These are phyloP conservation scores for Copromyces sp. DNA, from an alignment of 495 filamentous ascomycete genomes.

Conservation along the genomic window DNA sequence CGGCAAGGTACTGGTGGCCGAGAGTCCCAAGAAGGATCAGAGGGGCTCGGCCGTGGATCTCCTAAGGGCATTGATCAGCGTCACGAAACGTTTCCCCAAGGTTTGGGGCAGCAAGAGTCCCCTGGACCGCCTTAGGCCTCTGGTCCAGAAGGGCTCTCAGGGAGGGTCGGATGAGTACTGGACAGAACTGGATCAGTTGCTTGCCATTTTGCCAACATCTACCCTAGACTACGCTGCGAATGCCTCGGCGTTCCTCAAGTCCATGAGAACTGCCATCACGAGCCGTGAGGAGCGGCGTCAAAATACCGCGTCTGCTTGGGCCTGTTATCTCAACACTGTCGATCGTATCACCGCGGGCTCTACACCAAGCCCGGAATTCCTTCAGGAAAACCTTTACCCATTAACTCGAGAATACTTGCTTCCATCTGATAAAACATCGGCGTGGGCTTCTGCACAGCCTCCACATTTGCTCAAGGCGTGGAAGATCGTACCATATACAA, in stretches of 20 bases:
- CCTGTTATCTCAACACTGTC: constrained; percentile 53
- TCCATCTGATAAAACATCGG: constrained; percentile 24
- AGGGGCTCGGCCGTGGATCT: constrained; percentile 61
- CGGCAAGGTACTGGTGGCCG: constrained; percentile 55
- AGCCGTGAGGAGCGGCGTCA: constrained; percentile 61
- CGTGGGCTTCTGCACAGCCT: constrained; percentile 23
- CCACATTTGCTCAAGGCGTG: constrained; percentile 24
- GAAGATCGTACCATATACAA: constrained; percentile 13
- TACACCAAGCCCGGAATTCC: constrained; percentile 26
- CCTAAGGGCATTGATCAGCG: constrained; percentile 46
- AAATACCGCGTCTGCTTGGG: constrained; percentile 60
- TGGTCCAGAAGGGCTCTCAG: constrained; percentile 79
- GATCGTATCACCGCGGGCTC: constrained; percentile 39
- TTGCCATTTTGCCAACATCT: constrained; percentile 47
- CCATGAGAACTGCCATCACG: constrained; percentile 57
- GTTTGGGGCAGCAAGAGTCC: constrained; percentile 62
- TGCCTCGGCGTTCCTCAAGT: constrained; percentile 47
- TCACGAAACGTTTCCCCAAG: constrained; percentile 54
- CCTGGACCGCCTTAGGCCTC: constrained; percentile 52
- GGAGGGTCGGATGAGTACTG: constrained; percentile 60
- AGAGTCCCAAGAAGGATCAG: constrained; percentile 59
- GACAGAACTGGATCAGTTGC: constrained; percentile 49
- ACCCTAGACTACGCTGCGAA: constrained; percentile 37
- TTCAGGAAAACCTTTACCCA: constrained; percentile 30
- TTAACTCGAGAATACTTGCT: constrained; percentile 31